Percentiles rank a stretch among this genome's conserved stretches.
phyloP scores from a whole-genome alignment of 768 basidiomycete genomes.

The Suillus ampliporus region DNA sequence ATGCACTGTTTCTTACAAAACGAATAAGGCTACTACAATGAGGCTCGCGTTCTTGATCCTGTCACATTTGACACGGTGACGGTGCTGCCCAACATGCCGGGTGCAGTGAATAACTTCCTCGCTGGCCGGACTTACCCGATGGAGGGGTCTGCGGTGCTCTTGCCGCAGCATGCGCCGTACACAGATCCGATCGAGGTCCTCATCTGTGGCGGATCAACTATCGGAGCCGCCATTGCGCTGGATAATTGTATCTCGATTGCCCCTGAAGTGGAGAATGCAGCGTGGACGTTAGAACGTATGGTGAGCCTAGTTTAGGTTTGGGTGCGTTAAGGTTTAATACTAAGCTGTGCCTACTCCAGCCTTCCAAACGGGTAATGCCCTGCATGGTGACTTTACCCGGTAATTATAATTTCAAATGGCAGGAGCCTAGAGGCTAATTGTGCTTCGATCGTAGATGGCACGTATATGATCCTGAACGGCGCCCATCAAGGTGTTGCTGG shows the following conservation, averaged over 20 bases:
- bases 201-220: conserved; percentile 78
- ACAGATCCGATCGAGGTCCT: conserved; percentile 72
- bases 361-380: conserved; percentile 75
- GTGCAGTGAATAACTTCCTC: conserved; percentile 72
- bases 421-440: neutral
- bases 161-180: conserved; percentile 77
- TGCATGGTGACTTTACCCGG: conserved; percentile 72
- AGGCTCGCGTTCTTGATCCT: conserved; percentile 77
- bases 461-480: conserved; percentile 78
- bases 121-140: conserved; percentile 81
- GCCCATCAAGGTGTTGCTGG: conserved; percentile 73
- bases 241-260: conserved; percentile 76
- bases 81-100: conserved; percentile 74
- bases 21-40: conserved; percentile 72
- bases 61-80: conserved; percentile 64
- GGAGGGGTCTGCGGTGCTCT: conserved; percentile 70
- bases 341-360: conserved; percentile 42
- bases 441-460: conserved; percentile 50
- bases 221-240: conserved; percentile 52
- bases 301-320: conserved; percentile 43
- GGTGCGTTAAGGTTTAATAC: neutral
- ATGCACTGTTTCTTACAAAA: neutral
- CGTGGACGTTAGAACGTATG: conserved; percentile 82
- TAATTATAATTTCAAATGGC: conserved; percentile 21
- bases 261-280: conserved; percentile 65